Evolutionary conservation across 169 alveolate species (phyloP).

Genomic region (Cryptosporidium viatorum): DNA sequence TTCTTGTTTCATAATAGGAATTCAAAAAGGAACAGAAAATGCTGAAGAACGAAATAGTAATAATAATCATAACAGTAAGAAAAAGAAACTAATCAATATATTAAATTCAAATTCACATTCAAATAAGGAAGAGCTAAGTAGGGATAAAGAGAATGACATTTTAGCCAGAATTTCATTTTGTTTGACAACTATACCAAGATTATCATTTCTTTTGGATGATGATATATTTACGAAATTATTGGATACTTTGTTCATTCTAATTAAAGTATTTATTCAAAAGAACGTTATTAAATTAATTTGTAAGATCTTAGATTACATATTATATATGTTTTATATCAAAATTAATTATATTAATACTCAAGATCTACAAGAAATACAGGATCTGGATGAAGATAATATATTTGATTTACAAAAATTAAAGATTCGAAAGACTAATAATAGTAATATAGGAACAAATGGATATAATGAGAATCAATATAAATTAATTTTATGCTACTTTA

Average conservation of each 20-base stretch:
- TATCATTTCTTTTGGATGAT: conserved; percentile 22
- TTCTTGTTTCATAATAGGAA: background rate
- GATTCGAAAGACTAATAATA: background rate
- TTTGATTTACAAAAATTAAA: background rate
- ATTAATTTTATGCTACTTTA: background rate
- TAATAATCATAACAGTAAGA: background rate
- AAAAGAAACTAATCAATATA: conserved; percentile 3
- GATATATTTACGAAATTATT: background rate
- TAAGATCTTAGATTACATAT: conserved; percentile 2
- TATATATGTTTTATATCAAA: conserved; percentile 21
- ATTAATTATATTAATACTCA: conserved; percentile 3
- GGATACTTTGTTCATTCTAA: conserved; percentile 2
- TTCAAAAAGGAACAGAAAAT: background rate
- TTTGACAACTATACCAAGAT: background rate
- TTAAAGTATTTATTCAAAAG: background rate
- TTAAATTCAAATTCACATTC: background rate
- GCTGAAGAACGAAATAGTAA: background rate
- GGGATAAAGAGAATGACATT: conserved; percentile 7
- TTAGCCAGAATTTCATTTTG: conserved; percentile 9
- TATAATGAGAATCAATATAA: background rate
- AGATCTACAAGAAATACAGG: background rate
- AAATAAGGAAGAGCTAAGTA: background rate
- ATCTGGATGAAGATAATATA: background rate
- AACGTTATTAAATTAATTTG: background rate
- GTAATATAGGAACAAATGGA: background rate